Evolutionary conservation across 345 rosid species (phyloP).

Genomic region (Geranium rotundifolium): DNA sequence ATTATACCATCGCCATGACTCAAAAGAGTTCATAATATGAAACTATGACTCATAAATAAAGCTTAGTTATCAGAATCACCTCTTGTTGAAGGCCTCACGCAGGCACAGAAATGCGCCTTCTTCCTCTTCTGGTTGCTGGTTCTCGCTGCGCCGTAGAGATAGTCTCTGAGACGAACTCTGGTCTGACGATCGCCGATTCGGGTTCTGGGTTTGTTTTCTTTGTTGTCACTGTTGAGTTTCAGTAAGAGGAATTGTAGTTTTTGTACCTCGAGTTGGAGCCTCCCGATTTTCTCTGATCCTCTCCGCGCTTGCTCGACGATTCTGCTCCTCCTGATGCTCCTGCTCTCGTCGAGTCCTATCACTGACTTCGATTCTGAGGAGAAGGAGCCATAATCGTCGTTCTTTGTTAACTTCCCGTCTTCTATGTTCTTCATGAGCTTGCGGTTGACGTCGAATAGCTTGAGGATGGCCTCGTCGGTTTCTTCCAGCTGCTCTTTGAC

Average conservation of each 20-base stretch:
- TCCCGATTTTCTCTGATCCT: conserved; percentile 75
- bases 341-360: conserved; percentile 33
- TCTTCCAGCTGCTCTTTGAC: conserved; percentile 75
- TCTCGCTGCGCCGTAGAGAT: conserved; percentile 53
- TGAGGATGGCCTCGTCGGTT: conserved; percentile 52
- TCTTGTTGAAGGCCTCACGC: conserved; percentile 55
- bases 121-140: conserved; percentile 30
- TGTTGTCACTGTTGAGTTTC: conserved; percentile 52
- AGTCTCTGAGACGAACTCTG: conserved; percentile 71
- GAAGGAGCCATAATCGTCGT: conserved; percentile 21
- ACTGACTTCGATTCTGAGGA: conserved; percentile 35
- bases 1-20: too few species aligned
- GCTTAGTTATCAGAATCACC: conserved; percentile 31
- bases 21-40: too few species aligned
- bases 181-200: conserved; percentile 36
- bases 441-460: conserved; percentile 48
- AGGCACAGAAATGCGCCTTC: conserved; percentile 60
- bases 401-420: too few species aligned
- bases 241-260: conserved; percentile 63
- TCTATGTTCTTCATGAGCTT: conserved; percentile 42
- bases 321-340: conserved; percentile 31
- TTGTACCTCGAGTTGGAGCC: conserved; percentile 86
- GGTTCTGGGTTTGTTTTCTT: conserved; percentile 38
- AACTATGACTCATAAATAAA: too few species aligned
- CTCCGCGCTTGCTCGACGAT: conserved; percentile 67